Percentiles rank a stretch among this genome's conserved stretches.
These are phyloP conservation scores for Backusella macrospora DNA, from an alignment of 192 early-diverging fungal genomes.

Conservation along the genomic window DNA sequence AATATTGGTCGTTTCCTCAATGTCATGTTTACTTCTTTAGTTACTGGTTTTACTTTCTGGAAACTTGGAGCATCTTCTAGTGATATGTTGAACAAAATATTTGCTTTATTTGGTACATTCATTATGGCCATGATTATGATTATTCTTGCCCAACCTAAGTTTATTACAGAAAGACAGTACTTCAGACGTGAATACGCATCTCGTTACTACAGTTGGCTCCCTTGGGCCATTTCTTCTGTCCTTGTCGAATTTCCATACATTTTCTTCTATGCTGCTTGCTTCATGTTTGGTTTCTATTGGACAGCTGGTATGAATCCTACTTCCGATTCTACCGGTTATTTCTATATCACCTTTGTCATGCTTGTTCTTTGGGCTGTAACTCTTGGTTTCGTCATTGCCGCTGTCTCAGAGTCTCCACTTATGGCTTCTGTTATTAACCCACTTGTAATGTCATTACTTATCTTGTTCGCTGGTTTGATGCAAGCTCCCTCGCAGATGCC, in stretches of 20 bases:
- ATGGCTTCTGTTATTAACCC: slow-evolving; percentile 68
- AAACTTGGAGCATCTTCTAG: slow-evolving; percentile 53
- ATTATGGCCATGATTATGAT: slow-evolving; percentile 71
- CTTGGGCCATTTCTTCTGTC: slow-evolving; percentile 65
- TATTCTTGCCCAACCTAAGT: slow-evolving; percentile 69
- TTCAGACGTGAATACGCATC: slow-evolving; percentile 69
- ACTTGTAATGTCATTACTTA: slow-evolving; percentile 65
- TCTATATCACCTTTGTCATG: slow-evolving; percentile 63
- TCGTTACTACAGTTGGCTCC: slow-evolving; percentile 69
- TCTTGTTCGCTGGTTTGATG: slow-evolving; percentile 75
- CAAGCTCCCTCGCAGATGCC: slow-evolving; percentile 63
- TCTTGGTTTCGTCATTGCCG: slow-evolving; percentile 72
- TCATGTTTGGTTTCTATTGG: slow-evolving; percentile 81
- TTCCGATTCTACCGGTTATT: slow-evolving; percentile 57
- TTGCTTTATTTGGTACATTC: slow-evolving; percentile 71
- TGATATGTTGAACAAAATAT: slow-evolving; percentile 69
- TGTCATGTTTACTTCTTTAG: slow-evolving; percentile 58
- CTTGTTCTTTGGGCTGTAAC: slow-evolving; percentile 69
- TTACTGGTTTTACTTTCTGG: slow-evolving; percentile 78
- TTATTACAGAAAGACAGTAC: slow-evolving; percentile 67
- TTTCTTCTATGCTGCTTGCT: slow-evolving; percentile 59
- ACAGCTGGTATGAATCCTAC: slow-evolving; percentile 60
- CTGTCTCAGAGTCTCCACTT: slow-evolving; percentile 60
- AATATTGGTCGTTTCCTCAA: slow-evolving; percentile 74
- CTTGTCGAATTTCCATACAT: slow-evolving; percentile 74